A percentile compares a stretch with the other conserved stretches of the same genome.
Conservation (phyloP, 1,139 yeast species). For the Eremothecium cymbalariae region DNA sequence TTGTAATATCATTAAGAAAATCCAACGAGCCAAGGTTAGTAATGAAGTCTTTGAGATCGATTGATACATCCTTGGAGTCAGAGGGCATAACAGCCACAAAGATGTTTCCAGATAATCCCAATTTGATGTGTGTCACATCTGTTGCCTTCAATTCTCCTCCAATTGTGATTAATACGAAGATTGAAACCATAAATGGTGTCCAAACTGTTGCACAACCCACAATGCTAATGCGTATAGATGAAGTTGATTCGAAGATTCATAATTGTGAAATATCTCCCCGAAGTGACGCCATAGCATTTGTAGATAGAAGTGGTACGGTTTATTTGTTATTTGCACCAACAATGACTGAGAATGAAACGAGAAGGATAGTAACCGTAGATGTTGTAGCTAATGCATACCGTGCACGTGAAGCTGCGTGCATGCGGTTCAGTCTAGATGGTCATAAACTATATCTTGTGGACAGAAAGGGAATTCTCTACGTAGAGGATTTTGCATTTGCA, state of each 20-base stretch:
- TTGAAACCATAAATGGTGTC: constrained; percentile 36
- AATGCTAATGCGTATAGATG: constrained; percentile 53
- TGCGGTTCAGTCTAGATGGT: constrained; percentile 71
- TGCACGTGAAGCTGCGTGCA: constrained; percentile 62
- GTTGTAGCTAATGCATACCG: constrained; percentile 70
- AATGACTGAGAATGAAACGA: constrained; percentile 44
- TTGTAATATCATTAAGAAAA: constrained; percentile 62
- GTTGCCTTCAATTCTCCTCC: constrained; percentile 55
- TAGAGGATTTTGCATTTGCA: constrained; percentile 86
- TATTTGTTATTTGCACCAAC: constrained; percentile 61
- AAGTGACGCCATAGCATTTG: constrained; percentile 74
- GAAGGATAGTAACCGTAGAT: constrained; percentile 62
- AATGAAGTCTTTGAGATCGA: constrained; percentile 53
- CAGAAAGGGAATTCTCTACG: constrained; percentile 66
- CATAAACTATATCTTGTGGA: constrained; percentile 70
- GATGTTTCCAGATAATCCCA: constrained; percentile 53
- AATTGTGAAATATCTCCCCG: constrained; percentile 70
- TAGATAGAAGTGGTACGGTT: constrained; percentile 70
- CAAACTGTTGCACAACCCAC: constrained; percentile 47
- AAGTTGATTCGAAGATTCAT: constrained; percentile 76
- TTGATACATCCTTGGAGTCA: constrained; percentile 58
- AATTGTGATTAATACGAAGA: constrained; percentile 49
- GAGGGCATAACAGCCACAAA: constrained; percentile 86
- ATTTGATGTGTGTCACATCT: constrained; percentile 51
- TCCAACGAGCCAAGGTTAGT: constrained; percentile 62